A percentile compares a stretch with the other conserved stretches of the same genome.
These are phyloP conservation scores for Candida yuanshanica DNA, from an alignment of 805 yeast species.

Conservation along the genomic window DNA sequence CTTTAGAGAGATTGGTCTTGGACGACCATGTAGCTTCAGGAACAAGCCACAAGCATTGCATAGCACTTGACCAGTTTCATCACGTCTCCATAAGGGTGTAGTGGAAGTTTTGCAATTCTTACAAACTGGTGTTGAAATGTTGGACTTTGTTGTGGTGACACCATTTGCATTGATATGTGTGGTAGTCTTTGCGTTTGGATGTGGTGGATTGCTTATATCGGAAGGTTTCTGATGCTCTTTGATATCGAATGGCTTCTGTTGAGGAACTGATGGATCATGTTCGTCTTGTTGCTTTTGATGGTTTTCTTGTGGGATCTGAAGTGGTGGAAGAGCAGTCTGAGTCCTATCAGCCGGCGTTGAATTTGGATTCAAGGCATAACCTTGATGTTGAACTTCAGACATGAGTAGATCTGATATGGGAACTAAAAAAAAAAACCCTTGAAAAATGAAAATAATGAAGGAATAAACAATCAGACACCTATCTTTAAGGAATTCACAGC, in stretches of 20 bases:
- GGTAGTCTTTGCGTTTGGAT: conserved; percentile 59
- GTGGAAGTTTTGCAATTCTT: conserved; percentile 89
- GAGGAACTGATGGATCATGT: neutral
- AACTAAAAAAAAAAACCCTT: neutral
- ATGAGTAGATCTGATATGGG: neutral
- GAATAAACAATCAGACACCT: too few relatives aligned
- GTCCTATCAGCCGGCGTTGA: neutral
- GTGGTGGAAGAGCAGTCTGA: neutral
- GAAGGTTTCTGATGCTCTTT: neutral
- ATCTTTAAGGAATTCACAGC: too few relatives aligned
- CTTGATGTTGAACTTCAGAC: conserved; percentile 1
- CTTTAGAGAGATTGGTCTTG: conserved; percentile 85
- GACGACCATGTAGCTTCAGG: conserved; percentile 84
- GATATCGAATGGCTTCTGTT: neutral
- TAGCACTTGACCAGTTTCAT: conserved; percentile 82
- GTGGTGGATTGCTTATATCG: conserved; percentile 12
- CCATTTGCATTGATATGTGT: conserved; percentile 49
- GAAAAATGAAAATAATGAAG: too few relatives aligned
- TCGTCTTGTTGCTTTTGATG: neutral
- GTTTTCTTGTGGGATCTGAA: neutral
- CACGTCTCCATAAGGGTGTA: conserved; percentile 94
- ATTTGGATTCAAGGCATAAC: neutral
- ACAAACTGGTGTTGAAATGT: conserved; percentile 65
- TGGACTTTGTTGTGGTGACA: conserved; percentile 58
- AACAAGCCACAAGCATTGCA: conserved; percentile 95